A percentile compares a stretch with the other conserved stretches of the same genome.
Evolutionary conservation across 192 early-diverging fungal species (phyloP).

Genomic region (Lobulomyces angularis): DNA sequence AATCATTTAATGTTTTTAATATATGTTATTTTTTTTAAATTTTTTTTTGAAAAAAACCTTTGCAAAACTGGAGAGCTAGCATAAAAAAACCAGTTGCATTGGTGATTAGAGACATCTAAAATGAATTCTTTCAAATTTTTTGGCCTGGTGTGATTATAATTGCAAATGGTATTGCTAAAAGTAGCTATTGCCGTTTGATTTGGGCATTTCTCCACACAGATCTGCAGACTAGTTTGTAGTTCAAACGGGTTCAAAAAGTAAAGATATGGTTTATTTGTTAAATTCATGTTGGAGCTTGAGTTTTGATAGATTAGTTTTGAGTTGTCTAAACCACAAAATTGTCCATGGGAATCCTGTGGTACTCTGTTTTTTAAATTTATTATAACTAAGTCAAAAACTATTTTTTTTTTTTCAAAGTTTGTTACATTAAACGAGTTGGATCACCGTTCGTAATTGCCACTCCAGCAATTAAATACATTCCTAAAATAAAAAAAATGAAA

Average conservation of each 20-base stretch:
- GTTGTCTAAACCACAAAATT: background rate
- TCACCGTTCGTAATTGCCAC: no score
- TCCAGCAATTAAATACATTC: no score
- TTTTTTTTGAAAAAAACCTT: background rate
- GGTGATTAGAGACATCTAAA: background rate
- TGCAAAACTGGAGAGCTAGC: background rate
- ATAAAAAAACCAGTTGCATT: background rate
- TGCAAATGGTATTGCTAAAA: constrained; percentile 1
- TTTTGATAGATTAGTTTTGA: background rate
- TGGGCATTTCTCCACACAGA: constrained; percentile 9
- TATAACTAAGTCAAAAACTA: no score
- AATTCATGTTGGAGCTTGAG: no score
- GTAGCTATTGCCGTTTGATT: constrained; percentile 3
- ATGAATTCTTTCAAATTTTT: background rate
- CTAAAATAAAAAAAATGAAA: no score
- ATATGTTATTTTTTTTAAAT: background rate
- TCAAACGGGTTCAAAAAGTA: constrained; percentile 11
- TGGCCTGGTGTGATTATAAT: background rate
- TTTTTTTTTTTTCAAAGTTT: no score
- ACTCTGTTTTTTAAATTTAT: no score
- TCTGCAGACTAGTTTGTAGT: background rate
- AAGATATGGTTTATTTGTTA: constrained; percentile 8
- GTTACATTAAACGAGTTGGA: no score
- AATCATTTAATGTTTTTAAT: no score
- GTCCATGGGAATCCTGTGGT: background rate